Percentiles rank a stretch among this genome's conserved stretches.
phyloP scores from a whole-genome alignment of 2,329 filamentous ascomycete genomes.

The Ascochyta viciae-villosae region DNA sequence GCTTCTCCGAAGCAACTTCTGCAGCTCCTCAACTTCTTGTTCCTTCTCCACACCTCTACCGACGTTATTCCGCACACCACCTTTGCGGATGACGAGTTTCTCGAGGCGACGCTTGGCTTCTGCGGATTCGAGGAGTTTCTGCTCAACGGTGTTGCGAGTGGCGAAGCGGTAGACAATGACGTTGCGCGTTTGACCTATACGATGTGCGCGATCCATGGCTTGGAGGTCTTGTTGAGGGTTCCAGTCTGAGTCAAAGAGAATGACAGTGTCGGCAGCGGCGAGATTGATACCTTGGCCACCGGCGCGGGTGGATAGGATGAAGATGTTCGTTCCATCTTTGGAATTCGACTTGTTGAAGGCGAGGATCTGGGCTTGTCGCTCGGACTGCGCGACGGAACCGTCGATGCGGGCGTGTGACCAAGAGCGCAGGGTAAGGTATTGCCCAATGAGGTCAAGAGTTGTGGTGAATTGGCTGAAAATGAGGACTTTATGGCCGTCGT shows the following conservation, averaged over 20 bases:
- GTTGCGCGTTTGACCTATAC: slow-evolving; percentile 90
- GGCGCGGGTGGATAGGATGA: slow-evolving; percentile 87
- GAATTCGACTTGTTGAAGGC: slow-evolving; percentile 54
- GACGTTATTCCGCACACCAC: slow-evolving; percentile 67
- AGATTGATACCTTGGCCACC: slow-evolving; percentile 97
- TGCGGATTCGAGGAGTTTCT: slow-evolving; percentile 82
- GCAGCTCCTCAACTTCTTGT: slow-evolving; percentile 57
- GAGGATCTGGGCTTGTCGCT: slow-evolving; percentile 58
- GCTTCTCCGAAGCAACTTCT: slow-evolving; percentile 60
- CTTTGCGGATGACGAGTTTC: slow-evolving; percentile 95
- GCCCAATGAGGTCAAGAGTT: slow-evolving; percentile 87
- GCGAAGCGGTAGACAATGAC: slow-evolving; percentile 94
- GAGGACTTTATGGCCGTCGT: slow-evolving; percentile 82
- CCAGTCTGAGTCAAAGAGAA: slow-evolving; percentile 90
- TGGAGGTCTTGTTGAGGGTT: slow-evolving; percentile 98
- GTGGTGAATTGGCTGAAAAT: slow-evolving; percentile 98
- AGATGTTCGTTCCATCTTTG: slow-evolving; percentile 64
- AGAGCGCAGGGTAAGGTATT: slow-evolving; percentile 80
- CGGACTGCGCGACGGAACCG: slow-evolving; percentile 77
- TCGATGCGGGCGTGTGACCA: slow-evolving; percentile 93
- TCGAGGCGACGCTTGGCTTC: slow-evolving; percentile 92
- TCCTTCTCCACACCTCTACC: slow-evolving; percentile 49
- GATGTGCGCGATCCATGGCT: slow-evolving; percentile 92
- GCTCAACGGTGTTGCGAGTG: slow-evolving; percentile 91
- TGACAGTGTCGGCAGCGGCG: slow-evolving; percentile 87